A percentile compares a stretch with the other conserved stretches of the same genome.
These are phyloP conservation scores for Termitomyces sp. DNA, from an alignment of 1,284 basidiomycete genomes.

Conservation along the genomic window DNA sequence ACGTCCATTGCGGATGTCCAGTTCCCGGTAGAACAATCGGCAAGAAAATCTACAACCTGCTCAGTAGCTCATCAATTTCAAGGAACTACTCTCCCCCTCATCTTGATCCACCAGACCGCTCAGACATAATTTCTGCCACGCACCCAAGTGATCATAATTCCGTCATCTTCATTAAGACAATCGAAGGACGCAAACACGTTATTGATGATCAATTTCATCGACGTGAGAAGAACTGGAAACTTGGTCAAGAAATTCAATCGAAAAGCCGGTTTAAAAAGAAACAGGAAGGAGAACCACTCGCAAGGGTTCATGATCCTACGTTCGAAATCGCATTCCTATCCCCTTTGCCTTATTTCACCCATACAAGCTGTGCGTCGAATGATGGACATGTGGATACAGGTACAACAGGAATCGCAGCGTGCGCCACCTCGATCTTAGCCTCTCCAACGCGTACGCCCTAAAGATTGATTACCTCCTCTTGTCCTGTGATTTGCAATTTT, in stretches of 20 bases:
- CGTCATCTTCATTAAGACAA: slow-evolving; percentile 20
- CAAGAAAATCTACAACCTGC: slow-evolving; percentile 24
- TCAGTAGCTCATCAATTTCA: slow-evolving; percentile 21
- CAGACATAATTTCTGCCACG: slow-evolving; percentile 27
- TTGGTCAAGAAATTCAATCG: background rate
- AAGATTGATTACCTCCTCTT: background rate
- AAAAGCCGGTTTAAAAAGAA: background rate
- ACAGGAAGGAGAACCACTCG: background rate
- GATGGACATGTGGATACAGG: background rate
- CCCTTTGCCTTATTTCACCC: background rate
- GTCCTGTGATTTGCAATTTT: background rate
- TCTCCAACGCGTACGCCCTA: background rate
- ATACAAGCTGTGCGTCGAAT: background rate
- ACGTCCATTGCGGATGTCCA: slow-evolving; percentile 39
- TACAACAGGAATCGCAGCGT: background rate
- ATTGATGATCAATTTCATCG: background rate
- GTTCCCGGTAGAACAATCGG: slow-evolving; percentile 31
- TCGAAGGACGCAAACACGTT: background rate
- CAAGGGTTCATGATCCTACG: background rate
- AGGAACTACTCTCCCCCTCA: slow-evolving; percentile 8
- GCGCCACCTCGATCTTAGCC: background rate
- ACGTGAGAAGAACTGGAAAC: background rate
- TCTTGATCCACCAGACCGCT: slow-evolving; percentile 19
- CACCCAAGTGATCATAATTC: slow-evolving; percentile 42
- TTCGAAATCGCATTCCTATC: background rate